A percentile compares a stretch with the other conserved stretches of the same genome.
Evolutionary conservation across 2,329 filamentous ascomycete species (phyloP).

Genomic region (Helicocarpus griseus): DNA sequence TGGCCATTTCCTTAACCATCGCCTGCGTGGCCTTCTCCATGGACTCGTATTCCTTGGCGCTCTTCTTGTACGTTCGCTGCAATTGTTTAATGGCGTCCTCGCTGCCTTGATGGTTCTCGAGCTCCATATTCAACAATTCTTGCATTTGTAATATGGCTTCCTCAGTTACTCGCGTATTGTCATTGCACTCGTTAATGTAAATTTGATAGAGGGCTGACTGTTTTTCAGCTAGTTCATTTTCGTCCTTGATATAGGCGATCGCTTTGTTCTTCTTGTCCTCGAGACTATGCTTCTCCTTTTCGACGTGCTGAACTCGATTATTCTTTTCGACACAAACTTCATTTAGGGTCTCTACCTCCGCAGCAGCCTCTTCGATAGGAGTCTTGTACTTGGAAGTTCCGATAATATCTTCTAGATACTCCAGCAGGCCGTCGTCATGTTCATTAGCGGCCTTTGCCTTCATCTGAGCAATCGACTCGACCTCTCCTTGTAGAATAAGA

Average conservation of each 20-base stretch:
- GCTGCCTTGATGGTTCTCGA: conserved; percentile 83
- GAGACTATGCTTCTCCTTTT: conserved; percentile 87
- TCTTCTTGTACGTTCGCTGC: conserved; percentile 72
- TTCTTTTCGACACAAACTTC: conserved; percentile 94
- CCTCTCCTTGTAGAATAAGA: conserved; percentile 91
- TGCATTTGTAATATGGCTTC: conserved; percentile 91
- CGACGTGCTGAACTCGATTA: conserved; percentile 88
- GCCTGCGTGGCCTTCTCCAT: conserved; percentile 74
- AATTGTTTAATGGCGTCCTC: conserved; percentile 85
- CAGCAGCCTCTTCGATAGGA: conserved; percentile 86
- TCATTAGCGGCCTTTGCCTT: conserved; percentile 92
- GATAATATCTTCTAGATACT: conserved; percentile 97
- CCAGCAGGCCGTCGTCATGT: conserved; percentile 89
- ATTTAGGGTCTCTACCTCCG: conserved; percentile 84
- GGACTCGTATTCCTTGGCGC: conserved; percentile 70
- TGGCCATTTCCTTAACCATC: conserved; percentile 76
- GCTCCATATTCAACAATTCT: conserved; percentile 70
- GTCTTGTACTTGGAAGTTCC: conserved; percentile 97
- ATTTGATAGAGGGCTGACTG: conserved; percentile 89
- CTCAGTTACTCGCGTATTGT: conserved; percentile 79
- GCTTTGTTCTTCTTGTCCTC: conserved; percentile 97
- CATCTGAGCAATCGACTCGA: conserved; percentile 98
- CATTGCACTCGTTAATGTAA: conserved; percentile 75
- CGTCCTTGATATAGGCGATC: conserved; percentile 75
- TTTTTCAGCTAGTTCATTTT: conserved; percentile 85